Evolutionary conservation across 169 alveolate genomes (phyloP), one percentile per base, ranked within the genome.

Genomic region (Haemoproteus tartakovskyi): DNA sequence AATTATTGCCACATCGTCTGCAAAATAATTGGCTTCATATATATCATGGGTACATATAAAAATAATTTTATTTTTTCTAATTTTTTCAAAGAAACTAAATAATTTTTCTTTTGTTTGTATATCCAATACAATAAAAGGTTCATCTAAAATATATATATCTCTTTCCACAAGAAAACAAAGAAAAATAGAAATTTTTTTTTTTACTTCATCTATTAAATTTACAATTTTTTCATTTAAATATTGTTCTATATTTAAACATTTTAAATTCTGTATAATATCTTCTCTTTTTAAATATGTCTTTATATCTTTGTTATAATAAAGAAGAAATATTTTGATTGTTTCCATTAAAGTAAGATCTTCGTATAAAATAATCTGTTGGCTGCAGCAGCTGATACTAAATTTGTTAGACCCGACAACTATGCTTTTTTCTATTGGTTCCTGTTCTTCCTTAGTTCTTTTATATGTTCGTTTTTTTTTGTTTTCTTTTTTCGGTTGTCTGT

Each of bases 41-140:
- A 67, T 67, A 26, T 67, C 82, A 52, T 67, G 82, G 12, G 82
- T 67, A 18, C 82, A 67, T 24, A 67, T 67, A 52, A 67, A 67
- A 41, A 67, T 43, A 16, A 67, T 67, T 27, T 67, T 67, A 37
- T 67, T 52, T 29, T 67, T 67, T 67, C 54, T 67, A 1, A 67
- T 67, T 67, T 67, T 67, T 19, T 67, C 82, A 41, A 67, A 67
- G 43, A 67, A 67, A 16, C 40, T 52, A 21, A 67, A 67, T 2
- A 67, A 30, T 22, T 67, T 67, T 0, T 56, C 54, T 47, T 67
- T 67, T 18, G 82, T 67, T 43, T 67, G 51, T 37, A 67, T 67
- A 21, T 67, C 82, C 37, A 67, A 52, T 6, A 70, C 67, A 3
- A 67, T 67, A 46, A 67, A 67, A 2, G 82, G 82, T 22, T 67